Conservation (phyloP, 164 flowering plant species). For the Aristolochia contorta region DNA sequence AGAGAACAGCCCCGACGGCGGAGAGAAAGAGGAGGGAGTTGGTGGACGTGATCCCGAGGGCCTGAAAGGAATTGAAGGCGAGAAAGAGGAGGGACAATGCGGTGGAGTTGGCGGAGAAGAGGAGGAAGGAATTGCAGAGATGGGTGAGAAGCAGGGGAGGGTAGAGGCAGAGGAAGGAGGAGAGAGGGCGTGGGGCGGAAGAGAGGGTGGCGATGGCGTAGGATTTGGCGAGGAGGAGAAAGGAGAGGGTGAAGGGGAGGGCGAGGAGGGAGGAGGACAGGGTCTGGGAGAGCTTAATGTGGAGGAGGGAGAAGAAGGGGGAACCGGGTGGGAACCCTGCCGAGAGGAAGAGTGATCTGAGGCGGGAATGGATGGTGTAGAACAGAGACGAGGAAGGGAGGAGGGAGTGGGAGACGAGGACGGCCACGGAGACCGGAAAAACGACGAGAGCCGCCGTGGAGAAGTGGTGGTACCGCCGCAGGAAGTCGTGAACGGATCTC, state of each 20-base stretch:
- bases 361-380: constrained; percentile 22
- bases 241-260: constrained; percentile 62
- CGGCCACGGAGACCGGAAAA: constrained; percentile 50
- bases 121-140: constrained; percentile 21
- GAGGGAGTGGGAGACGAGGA: constrained; percentile 48
- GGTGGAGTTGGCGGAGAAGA: constrained; percentile 19
- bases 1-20: constrained; percentile 13
- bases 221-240: constrained; percentile 58
- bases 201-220: constrained; percentile 26
- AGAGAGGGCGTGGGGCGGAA: not conserved
- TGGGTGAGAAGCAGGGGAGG: constrained; percentile 26
- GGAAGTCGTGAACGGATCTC: constrained; percentile 58
- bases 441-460: constrained; percentile 41
- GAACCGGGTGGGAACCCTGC: constrained; percentile 63
- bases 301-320: constrained; percentile 39
- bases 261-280: constrained; percentile 39
- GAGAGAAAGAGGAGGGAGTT: constrained; percentile 8
- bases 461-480: constrained; percentile 49
- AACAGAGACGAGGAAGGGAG: constrained; percentile 27
- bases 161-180: constrained; percentile 13
- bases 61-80: constrained; percentile 12
- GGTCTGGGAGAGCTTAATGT: constrained; percentile 62
- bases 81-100: constrained; percentile 23
- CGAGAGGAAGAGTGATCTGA: constrained; percentile 45
- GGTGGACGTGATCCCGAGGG: constrained; percentile 9